Evolutionary conservation across 2,329 filamentous ascomycete species (phyloP).

Genomic region (Ceratocystis variospora): DNA sequence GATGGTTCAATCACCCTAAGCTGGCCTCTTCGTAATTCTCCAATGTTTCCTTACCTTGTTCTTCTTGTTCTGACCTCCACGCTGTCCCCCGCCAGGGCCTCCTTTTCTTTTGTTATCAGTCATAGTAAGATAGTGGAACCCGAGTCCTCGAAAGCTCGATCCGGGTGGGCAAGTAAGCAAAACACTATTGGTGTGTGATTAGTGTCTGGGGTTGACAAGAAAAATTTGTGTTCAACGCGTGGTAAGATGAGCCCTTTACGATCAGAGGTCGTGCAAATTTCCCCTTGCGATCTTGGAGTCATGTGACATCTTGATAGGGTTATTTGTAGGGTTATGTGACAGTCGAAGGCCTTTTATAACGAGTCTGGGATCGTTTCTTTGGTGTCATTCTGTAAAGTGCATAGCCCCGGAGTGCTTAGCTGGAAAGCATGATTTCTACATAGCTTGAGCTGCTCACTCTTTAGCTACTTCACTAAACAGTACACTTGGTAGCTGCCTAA

Average conservation of each 20-base stretch:
- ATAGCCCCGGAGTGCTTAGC: too few relatives aligned
- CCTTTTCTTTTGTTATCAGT: slow-evolving; percentile 17
- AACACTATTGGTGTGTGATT: too few relatives aligned
- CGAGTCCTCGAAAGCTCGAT: too few relatives aligned
- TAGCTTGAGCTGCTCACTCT: too few relatives aligned
- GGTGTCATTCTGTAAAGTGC: too few relatives aligned
- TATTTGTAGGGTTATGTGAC: background rate
- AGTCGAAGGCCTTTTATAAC: too few relatives aligned
- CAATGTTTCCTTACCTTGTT: slow-evolving; percentile 28
- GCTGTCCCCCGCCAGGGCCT: slow-evolving; percentile 22
- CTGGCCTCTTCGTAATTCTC: too few relatives aligned
- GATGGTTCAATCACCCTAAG: background rate
- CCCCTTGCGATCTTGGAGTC: background rate
- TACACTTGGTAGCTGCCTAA: too few relatives aligned
- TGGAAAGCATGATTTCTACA: too few relatives aligned
- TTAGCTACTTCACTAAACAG: too few relatives aligned
- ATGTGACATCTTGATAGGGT: background rate
- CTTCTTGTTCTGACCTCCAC: slow-evolving; percentile 27
- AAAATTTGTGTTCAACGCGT: background rate
- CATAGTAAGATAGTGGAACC: background rate
- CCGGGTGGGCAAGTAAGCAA: too few relatives aligned
- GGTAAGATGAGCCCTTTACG: background rate
- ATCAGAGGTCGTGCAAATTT: background rate
- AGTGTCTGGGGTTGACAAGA: background rate
- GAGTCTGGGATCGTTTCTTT: too few relatives aligned